Evolutionary conservation across 495 filamentous ascomycete species (phyloP).

Genomic region (Xylaria acuta): DNA sequence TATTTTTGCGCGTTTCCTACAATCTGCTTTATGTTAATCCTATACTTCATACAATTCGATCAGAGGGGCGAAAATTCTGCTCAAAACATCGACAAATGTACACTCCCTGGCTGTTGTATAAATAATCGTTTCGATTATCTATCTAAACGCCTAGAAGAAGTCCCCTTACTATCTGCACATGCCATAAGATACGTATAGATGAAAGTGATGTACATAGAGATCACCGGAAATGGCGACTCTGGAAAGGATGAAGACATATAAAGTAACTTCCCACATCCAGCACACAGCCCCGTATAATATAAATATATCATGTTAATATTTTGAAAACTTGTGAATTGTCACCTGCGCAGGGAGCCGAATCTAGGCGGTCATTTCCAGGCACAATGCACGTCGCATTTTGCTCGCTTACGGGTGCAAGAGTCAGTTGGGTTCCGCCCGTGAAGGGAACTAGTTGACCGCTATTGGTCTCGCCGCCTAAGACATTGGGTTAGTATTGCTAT

Average conservation of each 20-base stretch:
- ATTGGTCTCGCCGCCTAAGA: conserved; percentile 50
- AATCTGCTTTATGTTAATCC: not conserved
- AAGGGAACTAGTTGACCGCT: conserved; percentile 51
- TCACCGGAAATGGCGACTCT: not conserved
- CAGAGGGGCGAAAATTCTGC: not conserved
- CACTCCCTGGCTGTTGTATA: not conserved
- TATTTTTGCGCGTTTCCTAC: not conserved
- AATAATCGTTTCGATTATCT: not conserved
- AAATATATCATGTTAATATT: conserved; percentile 42
- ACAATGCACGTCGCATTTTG: conserved; percentile 50
- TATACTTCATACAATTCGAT: too few species aligned
- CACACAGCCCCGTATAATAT: not conserved
- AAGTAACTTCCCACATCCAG: not conserved
- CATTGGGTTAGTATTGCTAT: conserved; percentile 24
- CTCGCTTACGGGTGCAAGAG: conserved; percentile 50
- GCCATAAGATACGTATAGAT: not conserved
- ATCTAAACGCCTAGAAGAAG: not conserved
- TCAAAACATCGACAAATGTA: not conserved
- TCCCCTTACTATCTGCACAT: not conserved
- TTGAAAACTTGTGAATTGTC: conserved; percentile 54
- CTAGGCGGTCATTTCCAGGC: conserved; percentile 46
- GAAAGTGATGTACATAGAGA: not conserved
- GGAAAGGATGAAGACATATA: not conserved
- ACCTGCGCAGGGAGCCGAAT: conserved; percentile 48
- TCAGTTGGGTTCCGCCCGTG: conserved; percentile 45